Evolutionary conservation across 192 early-diverging fungal species (phyloP), one percentile per base, ranked within the genome.

Genomic region (Mortierella alpina): DNA sequence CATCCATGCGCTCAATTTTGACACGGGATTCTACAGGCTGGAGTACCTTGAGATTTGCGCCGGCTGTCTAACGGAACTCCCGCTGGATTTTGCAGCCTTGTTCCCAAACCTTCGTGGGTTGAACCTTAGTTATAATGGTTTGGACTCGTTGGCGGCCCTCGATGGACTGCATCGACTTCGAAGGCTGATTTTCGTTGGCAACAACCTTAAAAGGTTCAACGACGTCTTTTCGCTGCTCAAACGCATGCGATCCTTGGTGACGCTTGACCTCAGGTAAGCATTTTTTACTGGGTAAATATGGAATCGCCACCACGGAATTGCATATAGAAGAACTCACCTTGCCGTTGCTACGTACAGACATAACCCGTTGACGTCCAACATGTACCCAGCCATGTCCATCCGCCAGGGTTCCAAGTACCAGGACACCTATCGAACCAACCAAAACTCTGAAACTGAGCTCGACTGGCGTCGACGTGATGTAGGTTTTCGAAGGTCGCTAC

Each of bases 21-120:
- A 84, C 55, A 65, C 70, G 54, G 70, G 77, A 0, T 87, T 87
- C 41, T 75, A 78, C 58, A 66, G 82, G 22, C 70, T 87, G n/a
- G 80, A 85, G 47, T 87, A 87, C 44, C 48, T 87, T 5, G 86
- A 87, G 68, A 48, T 87, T 18, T 84, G 82, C 58, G 75, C 86
- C 2, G 64, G 75, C 14, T 77, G 82, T 52, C 58, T 87, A 11
- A 72, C 83, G 15, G 79, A 75, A 55, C 48, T 87, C 40, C 86
- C 86, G 6, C 11, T 63, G 9, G 66, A 76, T 6, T 85, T 87
- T 71, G 74, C 73, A 8, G 54, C 67, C 13, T 55, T 76, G 17
- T 70, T 87, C 51, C 86, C 86, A 6, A 82, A 84, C 46, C 76
- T 87, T 10, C 57, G 67, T 11, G 69, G 77, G 0, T 46, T 87